Evolutionary conservation across 352 stramenopile species (phyloP).

Genomic region (Phytophthora brassicae): DNA sequence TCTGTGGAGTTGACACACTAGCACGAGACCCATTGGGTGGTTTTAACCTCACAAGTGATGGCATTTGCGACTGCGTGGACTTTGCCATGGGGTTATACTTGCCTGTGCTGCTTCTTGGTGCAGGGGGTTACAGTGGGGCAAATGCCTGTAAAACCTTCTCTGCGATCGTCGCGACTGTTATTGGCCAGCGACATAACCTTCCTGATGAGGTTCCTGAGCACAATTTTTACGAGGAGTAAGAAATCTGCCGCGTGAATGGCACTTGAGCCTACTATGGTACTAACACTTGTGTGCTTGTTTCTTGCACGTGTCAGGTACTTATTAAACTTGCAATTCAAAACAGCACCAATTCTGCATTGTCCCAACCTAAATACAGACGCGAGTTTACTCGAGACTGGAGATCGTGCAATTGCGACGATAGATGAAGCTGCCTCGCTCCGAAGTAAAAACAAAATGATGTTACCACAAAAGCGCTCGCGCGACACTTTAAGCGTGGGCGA

Average conservation of each 20-base stretch:
- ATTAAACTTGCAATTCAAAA: conserved; percentile 3
- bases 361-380: conserved; percentile 5
- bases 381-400: background rate
- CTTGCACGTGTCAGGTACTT: conserved; percentile 3
- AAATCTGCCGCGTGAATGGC: background rate
- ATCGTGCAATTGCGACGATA: conserved; percentile 8
- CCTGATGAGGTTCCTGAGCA: conserved; percentile 51
- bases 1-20: conserved; percentile 97
- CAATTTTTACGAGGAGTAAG: conserved; percentile 57
- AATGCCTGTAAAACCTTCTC: conserved; percentile 57
- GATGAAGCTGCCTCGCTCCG: background rate
- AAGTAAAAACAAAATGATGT: background rate
- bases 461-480: background rate
- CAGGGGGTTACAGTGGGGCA: conserved; percentile 78
- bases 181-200: conserved; percentile 27
- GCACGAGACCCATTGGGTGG: conserved; percentile 96
- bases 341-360: background rate
- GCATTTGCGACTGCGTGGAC: conserved; percentile 71
- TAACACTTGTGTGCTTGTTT: background rate
- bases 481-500: conserved; percentile 17
- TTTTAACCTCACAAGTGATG: conserved; percentile 95
- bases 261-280: background rate
- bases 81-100: conserved; percentile 86
- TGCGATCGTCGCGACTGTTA: conserved; percentile 48
- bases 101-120: conserved; percentile 78